Evolutionary conservation across 306 rosid species (phyloP), one percentile per base, ranked within the genome.

Genomic region (Clitoria ternatea): DNA sequence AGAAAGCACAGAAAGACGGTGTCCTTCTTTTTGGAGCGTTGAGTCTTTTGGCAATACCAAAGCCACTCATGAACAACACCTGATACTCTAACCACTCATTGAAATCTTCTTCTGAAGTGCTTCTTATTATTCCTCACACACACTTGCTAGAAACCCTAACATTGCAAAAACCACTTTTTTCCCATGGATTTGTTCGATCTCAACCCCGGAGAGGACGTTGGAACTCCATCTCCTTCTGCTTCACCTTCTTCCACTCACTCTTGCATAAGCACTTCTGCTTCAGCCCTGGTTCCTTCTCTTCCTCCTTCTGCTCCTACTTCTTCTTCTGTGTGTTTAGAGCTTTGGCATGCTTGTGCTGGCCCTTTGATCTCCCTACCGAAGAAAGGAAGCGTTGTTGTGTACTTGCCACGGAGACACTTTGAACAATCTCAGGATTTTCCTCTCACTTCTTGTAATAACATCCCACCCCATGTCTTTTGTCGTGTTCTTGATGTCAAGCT

Each of bases 281-380:
- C 83, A 2, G 33, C 81, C 42, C 36, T 73, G 20, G 72, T 65
- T 59, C 13, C 75, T 7, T 77, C 82, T 19, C 42, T 80, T n/a
- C n/a, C n/a, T n/a, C n/a, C n/a, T n/a, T n/a, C n/a, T n/a, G n/a
- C n/a, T n/a, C n/a, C n/a, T n/a, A n/a, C n/a, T n/a, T n/a, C n/a
- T n/a, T n/a, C n/a, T 30, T 78, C 98, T 5, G 91, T 91, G 65
- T 91, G 99, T 80, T 79, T 95, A 88, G 97, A 95, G 80, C 88
- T 95, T 1, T 95, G 97, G 99, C 99, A 95, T 73, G 99, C 99
- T 0, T 95, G 97, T 78, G 99, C 99, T 0, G 99, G 99, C 2
- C 99, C 99, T 22, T 63, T 89, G 80, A 89, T 90, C 81, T 91
- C 97, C n/a, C 63, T 95, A 44, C 97, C 99, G 0, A 91, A 87